Percentiles rank a stretch among this genome's conserved stretches.
Evolutionary conservation across 2,329 filamentous ascomycete species (phyloP).

Genomic region (Scorias spongiosa): DNA sequence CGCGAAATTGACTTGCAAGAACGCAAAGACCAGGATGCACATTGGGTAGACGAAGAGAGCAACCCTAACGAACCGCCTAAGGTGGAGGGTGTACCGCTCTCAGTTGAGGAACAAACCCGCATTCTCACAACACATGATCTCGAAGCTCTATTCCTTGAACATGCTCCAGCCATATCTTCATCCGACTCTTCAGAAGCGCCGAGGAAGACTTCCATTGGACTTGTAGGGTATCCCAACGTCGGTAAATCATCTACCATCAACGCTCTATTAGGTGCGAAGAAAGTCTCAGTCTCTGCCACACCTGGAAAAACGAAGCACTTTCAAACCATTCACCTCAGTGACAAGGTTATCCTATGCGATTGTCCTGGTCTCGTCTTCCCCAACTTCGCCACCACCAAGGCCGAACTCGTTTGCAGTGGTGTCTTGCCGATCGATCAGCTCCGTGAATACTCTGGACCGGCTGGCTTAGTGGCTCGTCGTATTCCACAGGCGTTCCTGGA

Average conservation of each 20-base stretch:
- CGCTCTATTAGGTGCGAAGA: constrained; percentile 93
- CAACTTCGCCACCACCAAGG: constrained; percentile 93
- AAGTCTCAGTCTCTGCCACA: constrained; percentile 93
- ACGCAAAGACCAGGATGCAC: constrained; percentile 23
- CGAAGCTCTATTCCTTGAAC: constrained; percentile 70
- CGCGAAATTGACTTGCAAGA: constrained; percentile 33
- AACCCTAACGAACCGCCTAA: constrained; percentile 17
- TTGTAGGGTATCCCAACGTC: constrained; percentile 97
- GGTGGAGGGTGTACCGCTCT: constrained; percentile 21
- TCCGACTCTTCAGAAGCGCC: constrained; percentile 30
- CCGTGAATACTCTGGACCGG: constrained; percentile 79
- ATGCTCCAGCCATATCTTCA: constrained; percentile 38
- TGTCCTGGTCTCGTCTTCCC: constrained; percentile 97
- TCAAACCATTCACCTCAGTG: constrained; percentile 89
- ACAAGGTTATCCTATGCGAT: constrained; percentile 84
- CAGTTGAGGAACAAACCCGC: constrained; percentile 36
- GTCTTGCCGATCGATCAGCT: constrained; percentile 93
- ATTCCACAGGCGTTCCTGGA: constrained; percentile 84
- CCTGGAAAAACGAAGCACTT: constrained; percentile 99
- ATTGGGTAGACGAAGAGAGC: constrained; percentile 27
- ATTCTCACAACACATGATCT: constrained; percentile 90
- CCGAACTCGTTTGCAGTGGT: constrained; percentile 88
- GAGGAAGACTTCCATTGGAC: constrained; percentile 70
- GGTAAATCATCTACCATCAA: constrained; percentile 99
- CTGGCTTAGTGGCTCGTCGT: constrained; percentile 64